Percentiles rank a stretch among this genome's conserved stretches.
Evolutionary conservation across 345 rosid genomes (phyloP).

Genomic region (Crucihimalaya himalaica): DNA sequence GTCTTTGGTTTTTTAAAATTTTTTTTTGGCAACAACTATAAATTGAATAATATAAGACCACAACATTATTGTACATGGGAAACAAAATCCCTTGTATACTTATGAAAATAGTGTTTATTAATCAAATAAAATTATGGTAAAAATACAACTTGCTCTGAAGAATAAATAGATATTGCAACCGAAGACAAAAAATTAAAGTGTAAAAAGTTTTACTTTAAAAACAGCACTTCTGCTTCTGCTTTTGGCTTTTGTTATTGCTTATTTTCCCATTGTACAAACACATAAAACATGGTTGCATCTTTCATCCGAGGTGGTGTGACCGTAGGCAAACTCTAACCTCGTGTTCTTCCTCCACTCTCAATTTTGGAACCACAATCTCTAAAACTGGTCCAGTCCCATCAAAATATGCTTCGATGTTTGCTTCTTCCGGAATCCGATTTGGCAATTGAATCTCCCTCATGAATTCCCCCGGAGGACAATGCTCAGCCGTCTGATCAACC

Average conservation of each 20-base stretch:
- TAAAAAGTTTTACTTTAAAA: not conserved
- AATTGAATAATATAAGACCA: not conserved
- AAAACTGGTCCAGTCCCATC: constrained; percentile 83
- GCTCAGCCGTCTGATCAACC: constrained; percentile 84
- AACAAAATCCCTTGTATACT: not conserved
- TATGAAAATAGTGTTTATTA: too few species aligned
- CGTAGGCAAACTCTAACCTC: constrained; percentile 91
- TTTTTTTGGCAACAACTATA: too few species aligned
- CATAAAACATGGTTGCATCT: constrained; percentile 1
- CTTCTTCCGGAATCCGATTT: constrained; percentile 90
- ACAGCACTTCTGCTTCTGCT: constrained; percentile 1
- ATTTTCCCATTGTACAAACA: constrained; percentile 21
- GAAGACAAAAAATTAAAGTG: not conserved
- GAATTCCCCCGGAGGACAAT: constrained; percentile 97
- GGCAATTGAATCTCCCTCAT: constrained; percentile 86
- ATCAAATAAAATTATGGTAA: not conserved
- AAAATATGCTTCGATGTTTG: constrained; percentile 85
- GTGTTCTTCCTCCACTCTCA: constrained; percentile 79
- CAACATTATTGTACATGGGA: not conserved
- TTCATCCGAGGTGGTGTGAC: constrained; percentile 54
- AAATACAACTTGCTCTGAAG: constrained; percentile 12
- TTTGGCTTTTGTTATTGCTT: constrained; percentile 15
- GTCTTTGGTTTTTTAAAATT: too few species aligned
- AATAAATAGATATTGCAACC: not conserved
- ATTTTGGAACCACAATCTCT: constrained; percentile 91